phyloP scores from a whole-genome alignment of 768 basidiomycete genomes.

The Termitomyces sp. region DNA sequence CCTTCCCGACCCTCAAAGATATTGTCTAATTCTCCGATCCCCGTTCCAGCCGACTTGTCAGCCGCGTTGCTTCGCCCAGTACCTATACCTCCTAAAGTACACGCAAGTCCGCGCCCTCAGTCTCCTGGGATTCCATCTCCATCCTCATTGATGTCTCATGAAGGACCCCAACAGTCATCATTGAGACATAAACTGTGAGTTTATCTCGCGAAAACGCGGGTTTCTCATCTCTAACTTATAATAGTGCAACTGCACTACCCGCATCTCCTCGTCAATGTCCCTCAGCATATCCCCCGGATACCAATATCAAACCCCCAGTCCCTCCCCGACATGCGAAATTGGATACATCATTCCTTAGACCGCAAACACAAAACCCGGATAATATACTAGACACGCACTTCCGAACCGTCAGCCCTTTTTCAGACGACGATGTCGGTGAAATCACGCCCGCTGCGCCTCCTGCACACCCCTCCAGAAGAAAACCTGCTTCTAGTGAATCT shows the following conservation, averaged over 20 bases:
- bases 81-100: slow-evolving; percentile 26
- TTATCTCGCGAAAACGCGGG: background rate
- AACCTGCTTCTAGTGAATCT: slow-evolving; percentile 25
- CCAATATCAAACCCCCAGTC: slow-evolving; percentile 18
- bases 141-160: slow-evolving; percentile 3
- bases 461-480: slow-evolving; percentile 14
- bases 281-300: slow-evolving; percentile 13
- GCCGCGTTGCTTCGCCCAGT: slow-evolving; percentile 53
- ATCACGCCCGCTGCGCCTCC: slow-evolving; percentile 12
- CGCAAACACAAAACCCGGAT: slow-evolving; percentile 14
- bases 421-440: slow-evolving; percentile 15
- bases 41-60: slow-evolving; percentile 22
- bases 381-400: slow-evolving; percentile 9
- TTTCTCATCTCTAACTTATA: background rate
- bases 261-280: slow-evolving; percentile 8
- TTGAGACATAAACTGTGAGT: slow-evolving; percentile 48
- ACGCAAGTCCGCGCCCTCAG: slow-evolving; percentile 13
- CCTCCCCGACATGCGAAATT: slow-evolving; percentile 20
- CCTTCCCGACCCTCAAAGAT: slow-evolving; percentile 27
- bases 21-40: slow-evolving; percentile 32
- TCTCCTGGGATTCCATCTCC: slow-evolving; percentile 8
- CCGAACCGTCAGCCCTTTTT: slow-evolving; percentile 19
- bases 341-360: slow-evolving; percentile 14
- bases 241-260: slow-evolving; percentile 8
- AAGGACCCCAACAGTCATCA: slow-evolving; percentile 23